Conservation (phyloP, 192 early-diverging fungal genomes). For the Haplosporangium gracile region DNA sequence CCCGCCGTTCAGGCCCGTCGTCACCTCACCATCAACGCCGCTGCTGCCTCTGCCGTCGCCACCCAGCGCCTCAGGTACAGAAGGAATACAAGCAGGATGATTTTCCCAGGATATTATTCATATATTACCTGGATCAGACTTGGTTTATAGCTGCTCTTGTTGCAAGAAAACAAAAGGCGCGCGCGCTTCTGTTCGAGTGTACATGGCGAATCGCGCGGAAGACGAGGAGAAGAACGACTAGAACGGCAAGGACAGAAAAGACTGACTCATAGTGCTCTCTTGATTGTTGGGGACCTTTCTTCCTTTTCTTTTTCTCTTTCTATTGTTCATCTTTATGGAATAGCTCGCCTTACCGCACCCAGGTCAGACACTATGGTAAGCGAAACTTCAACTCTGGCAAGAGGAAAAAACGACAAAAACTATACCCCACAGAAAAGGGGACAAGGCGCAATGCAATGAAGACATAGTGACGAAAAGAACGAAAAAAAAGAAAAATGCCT, state of each 20-base stretch:
- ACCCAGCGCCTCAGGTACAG: slow-evolving; percentile 51
- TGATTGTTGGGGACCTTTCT: neutral
- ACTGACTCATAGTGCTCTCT: neutral
- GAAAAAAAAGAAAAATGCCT: neutral
- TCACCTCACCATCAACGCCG: slow-evolving; percentile 50
- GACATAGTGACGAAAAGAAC: slow-evolving; percentile 4
- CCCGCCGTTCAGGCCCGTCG: slow-evolving; percentile 40
- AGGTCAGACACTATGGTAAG: slow-evolving; percentile 57
- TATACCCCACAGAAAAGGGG: neutral
- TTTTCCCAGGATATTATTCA: neutral
- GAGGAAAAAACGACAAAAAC: neutral
- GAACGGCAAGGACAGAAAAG: no score
- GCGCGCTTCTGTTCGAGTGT: neutral
- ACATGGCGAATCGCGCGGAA: neutral
- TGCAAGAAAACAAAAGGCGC: neutral
- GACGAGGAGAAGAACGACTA: neutral
- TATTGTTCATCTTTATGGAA: neutral
- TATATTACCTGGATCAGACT: neutral
- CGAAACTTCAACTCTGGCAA: neutral
- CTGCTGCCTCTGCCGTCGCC: slow-evolving; percentile 36
- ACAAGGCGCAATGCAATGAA: neutral
- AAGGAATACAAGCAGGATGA: neutral
- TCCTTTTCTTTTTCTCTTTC: neutral
- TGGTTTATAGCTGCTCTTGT: neutral
- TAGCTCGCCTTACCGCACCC: slow-evolving; percentile 53